These are phyloP conservation scores for Yamadazyma aaseri DNA, from an alignment of 1,139 yeast species.

Conservation along the genomic window DNA sequence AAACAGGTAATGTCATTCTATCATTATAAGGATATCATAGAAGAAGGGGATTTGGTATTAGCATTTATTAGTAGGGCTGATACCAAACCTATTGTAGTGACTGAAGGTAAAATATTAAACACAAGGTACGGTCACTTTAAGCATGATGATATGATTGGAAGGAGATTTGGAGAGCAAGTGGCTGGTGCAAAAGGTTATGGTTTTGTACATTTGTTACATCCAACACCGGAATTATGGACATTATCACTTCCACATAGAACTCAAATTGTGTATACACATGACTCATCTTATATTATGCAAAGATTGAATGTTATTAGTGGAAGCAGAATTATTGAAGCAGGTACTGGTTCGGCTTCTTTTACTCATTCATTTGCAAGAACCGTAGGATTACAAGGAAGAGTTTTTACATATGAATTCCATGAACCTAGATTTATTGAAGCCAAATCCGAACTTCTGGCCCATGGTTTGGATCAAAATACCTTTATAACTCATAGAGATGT, in stretches of 20 bases:
- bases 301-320: slow-evolving; percentile 73
- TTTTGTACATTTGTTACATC: slow-evolving; percentile 82
- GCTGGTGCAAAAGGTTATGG: slow-evolving; percentile 79
- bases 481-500: slow-evolving; percentile 88
- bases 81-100: slow-evolving; percentile 70
- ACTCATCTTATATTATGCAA: slow-evolving; percentile 86
- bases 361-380: slow-evolving; percentile 91
- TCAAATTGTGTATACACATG: slow-evolving; percentile 96
- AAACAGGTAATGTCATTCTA: slow-evolving; percentile 40
- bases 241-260: slow-evolving; percentile 93
- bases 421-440: slow-evolving; percentile 83
- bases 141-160: slow-evolving; percentile 80
- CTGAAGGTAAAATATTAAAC: slow-evolving; percentile 60
- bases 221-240: slow-evolving; percentile 96
- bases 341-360: slow-evolving; percentile 96
- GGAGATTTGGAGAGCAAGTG: slow-evolving; percentile 82
- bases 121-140: slow-evolving; percentile 89
- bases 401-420: slow-evolving; percentile 91
- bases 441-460: slow-evolving; percentile 67
- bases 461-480: slow-evolving; percentile 55
- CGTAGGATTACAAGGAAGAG: slow-evolving; percentile 57
- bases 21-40: slow-evolving; percentile 55
- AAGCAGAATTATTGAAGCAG: slow-evolving; percentile 87
- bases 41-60: slow-evolving; percentile 82
- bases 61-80: slow-evolving; percentile 82